Base-by-base conservation (phyloP, 208 protist species). In the Acanthamoeba castellanii region DNA sequence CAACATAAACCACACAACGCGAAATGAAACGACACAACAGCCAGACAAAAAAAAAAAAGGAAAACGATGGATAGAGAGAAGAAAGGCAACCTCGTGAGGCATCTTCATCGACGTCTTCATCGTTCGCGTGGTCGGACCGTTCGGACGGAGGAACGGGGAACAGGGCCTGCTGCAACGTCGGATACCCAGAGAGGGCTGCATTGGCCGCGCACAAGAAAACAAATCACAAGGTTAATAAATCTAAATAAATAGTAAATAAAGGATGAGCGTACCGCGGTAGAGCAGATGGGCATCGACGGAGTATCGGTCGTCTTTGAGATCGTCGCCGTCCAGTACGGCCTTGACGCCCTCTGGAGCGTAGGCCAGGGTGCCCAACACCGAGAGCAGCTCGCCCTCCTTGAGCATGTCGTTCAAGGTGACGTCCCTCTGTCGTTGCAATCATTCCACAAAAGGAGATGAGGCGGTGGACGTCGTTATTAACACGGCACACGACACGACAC, bases 321-420 rank as follows among this genome's bases (percentile, higher is more conserved):
- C 55, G 3, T 88, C 20, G 30, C 13, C 81, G 22, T 2, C 47
- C 22, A 88, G 32, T 7, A 30, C 32, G 50, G 45, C 81, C 32
- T 88, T 47, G 47, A 88, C 50, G 81, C 81, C 55, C 47, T 66
- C 81, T 5, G 81, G 47, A n/a, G 81, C 16, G 81, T 88, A 64
- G n/a, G 55, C 81, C 16, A 88, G 81, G 20, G 81, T 88, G 32
- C 50, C 81, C 27, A 88, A 27, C 81, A 57, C 81, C 2, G 55
- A 55, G 55, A 88, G 55, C 32, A 88, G 47, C n/a, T 88, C 81
- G 55, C 81, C 81, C 34, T 88, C 81, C 81, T 88, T 64, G 30
- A 88, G 47, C 30, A 88, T 6, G 27, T 88, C 81, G 47, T 88
- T 88, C 45, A 88, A 30, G 34, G n/a, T 88, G 8, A 88, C 81